These are phyloP conservation scores for Colletotrichum sojae DNA, from an alignment of 2,329 filamentous ascomycete genomes.

Conservation along the genomic window DNA sequence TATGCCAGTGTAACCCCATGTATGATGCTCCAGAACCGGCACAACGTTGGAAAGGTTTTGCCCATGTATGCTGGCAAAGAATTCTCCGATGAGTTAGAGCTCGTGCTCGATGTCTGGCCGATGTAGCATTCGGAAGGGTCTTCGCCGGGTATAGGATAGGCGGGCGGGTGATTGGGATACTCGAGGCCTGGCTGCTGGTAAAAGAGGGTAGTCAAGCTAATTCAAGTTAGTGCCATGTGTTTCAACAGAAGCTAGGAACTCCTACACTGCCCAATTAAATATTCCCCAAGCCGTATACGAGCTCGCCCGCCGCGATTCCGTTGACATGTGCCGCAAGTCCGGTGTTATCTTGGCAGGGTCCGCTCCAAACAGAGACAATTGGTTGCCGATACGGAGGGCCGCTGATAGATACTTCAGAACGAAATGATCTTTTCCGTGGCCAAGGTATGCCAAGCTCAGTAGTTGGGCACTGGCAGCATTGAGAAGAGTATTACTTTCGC, in stretches of 20 bases:
- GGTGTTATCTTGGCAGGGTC: slow-evolving; percentile 11
- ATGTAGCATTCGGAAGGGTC: background rate
- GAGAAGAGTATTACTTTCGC: slow-evolving; percentile 37
- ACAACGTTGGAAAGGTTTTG: slow-evolving; percentile 49
- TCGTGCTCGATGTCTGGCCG: background rate
- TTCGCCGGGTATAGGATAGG: slow-evolving; percentile 44
- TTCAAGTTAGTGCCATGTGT: background rate
- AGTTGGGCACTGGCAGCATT: slow-evolving; percentile 51
- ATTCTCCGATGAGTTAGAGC: background rate
- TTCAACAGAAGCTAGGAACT: background rate
- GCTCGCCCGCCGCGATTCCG: slow-evolving; percentile 31
- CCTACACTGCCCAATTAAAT: slow-evolving; percentile 56
- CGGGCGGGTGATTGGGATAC: slow-evolving; percentile 31
- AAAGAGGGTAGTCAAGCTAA: slow-evolving; percentile 49
- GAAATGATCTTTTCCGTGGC: slow-evolving; percentile 52
- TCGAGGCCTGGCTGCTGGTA: slow-evolving; percentile 50
- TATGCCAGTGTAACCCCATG: slow-evolving; percentile 50
- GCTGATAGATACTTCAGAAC: slow-evolving; percentile 49
- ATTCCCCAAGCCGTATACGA: slow-evolving; percentile 48
- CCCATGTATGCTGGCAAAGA: slow-evolving; percentile 42
- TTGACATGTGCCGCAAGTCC: slow-evolving; percentile 36
- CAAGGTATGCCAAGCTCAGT: slow-evolving; percentile 52
- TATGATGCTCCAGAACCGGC: slow-evolving; percentile 55
- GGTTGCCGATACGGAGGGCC: slow-evolving; percentile 49
- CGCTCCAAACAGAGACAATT: slow-evolving; percentile 49